These are phyloP conservation scores for Yarrowia sp. DNA, from an alignment of 805 yeast species.

Conservation along the genomic window DNA sequence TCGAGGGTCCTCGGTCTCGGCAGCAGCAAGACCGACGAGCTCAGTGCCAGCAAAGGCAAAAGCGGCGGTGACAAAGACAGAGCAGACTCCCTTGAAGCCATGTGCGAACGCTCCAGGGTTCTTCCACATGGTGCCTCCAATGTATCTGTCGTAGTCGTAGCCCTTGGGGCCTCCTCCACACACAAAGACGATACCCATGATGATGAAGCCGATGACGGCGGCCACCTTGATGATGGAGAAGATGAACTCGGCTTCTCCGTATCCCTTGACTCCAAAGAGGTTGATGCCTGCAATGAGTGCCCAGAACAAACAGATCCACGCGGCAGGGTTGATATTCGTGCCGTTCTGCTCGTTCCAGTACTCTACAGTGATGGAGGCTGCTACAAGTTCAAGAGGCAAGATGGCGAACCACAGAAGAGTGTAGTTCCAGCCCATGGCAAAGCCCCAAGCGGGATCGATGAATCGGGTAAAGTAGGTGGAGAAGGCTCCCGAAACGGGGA, in stretches of 20 bases:
- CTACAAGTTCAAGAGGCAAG: constrained; percentile 68
- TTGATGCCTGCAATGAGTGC: constrained; percentile 56
- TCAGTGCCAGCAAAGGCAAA: constrained; percentile 72
- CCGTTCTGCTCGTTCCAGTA: constrained; percentile 64
- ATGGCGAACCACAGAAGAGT: constrained; percentile 66
- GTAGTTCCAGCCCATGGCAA: constrained; percentile 74
- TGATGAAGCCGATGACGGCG: constrained; percentile 64
- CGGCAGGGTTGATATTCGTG: constrained; percentile 60
- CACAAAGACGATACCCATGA: constrained; percentile 60
- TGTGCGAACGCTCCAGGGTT: constrained; percentile 71
- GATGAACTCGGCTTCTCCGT: constrained; percentile 68
- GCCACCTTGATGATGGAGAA: constrained; percentile 61
- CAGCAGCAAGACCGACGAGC: constrained; percentile 70
- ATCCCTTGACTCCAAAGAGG: constrained; percentile 60
- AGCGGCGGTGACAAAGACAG: constrained; percentile 72
- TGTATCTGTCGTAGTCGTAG: constrained; percentile 51
- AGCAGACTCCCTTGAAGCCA: constrained; percentile 67
- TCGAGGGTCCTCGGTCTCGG: constrained; percentile 70
- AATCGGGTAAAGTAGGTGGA: constrained; percentile 64
- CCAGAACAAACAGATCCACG: constrained; percentile 62
- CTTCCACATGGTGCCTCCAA: constrained; percentile 64
- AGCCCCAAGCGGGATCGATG: constrained; percentile 67
- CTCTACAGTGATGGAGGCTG: constrained; percentile 61
- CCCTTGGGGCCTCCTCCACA: constrained; percentile 63
- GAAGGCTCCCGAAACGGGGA: constrained; percentile 65